These are phyloP conservation scores for Anthoceros angustus DNA, from an alignment of 225 moss, liverwort and hornwort species.

Conservation along the genomic window DNA sequence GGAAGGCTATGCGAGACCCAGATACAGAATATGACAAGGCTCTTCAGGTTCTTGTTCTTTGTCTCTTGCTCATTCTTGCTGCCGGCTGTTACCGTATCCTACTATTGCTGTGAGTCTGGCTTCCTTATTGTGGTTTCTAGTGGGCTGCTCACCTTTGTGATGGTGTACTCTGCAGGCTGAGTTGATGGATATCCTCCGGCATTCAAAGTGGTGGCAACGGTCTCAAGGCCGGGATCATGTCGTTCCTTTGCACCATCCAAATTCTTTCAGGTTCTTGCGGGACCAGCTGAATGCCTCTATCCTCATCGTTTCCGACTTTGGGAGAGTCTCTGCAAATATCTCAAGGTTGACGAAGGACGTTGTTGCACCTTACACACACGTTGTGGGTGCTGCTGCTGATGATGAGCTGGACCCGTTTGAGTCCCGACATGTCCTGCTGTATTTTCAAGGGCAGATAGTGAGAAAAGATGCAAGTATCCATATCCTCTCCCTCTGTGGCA, in stretches of 20 bases:
- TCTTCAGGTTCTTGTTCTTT: constrained; percentile 43
- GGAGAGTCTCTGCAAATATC: constrained; percentile 29
- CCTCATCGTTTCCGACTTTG: constrained; percentile 71
- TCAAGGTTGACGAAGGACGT: constrained; percentile 61
- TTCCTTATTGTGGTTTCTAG: not conserved
- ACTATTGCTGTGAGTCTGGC: not conserved
- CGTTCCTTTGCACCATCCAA: constrained; percentile 60
- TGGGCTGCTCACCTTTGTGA: not conserved
- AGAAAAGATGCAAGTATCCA: constrained; percentile 59
- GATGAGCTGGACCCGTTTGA: constrained; percentile 41
- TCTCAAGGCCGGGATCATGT: constrained; percentile 73
- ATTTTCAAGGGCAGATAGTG: constrained; percentile 51
- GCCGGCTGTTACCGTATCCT: not conserved
- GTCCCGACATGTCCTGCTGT: constrained; percentile 42
- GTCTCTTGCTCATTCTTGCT: too few relatives aligned
- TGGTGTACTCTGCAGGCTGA: constrained; percentile 28
- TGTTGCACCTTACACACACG: constrained; percentile 70
- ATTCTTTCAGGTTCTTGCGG: constrained; percentile 45
- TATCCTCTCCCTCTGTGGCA: too few relatives aligned
- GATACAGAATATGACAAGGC: constrained; percentile 24
- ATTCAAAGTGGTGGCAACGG: constrained; percentile 58
- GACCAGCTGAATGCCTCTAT: constrained; percentile 53
- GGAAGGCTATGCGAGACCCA: constrained; percentile 32
- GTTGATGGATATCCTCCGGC: constrained; percentile 17
- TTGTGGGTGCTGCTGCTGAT: constrained; percentile 35